Base-by-base conservation (phyloP, 805 yeast species). In the Candida boidinii region DNA sequence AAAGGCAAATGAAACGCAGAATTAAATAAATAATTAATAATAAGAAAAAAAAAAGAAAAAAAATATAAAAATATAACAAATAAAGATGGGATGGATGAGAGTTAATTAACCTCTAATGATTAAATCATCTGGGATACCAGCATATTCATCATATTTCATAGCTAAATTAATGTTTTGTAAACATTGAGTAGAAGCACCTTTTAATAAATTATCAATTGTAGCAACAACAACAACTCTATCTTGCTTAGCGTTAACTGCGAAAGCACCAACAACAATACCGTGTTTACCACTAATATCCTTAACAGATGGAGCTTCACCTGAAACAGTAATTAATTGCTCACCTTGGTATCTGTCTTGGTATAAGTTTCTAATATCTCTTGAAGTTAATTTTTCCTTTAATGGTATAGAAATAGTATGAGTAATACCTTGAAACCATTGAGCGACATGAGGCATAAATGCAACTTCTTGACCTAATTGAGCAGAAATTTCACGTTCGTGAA, bases 181-280 rank as follows among this genome's bases (percentile, higher is more conserved):
- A 64, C 97, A 90, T 64, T 92, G 99, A 13, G 99, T 92, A 29
- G 96, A 94, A 28, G 99, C 99, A 44, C 99, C 99, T 67, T 92
- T 92, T 53, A 92, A 71, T 53, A 92, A 68, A 58, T 92, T 92
- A 55, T 92, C 99, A 48, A 92, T 90, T 4, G 96, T 87, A 16
- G 96, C 95, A 34, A 90, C 92, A 34, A 92, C 68, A 17, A 92
- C 97, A 16, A 87, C 94, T 56, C 99, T 77, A 62, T 86, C 80
- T 53, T 82, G 84, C 35, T 77, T 76, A 17, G 88, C 75, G 55
- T 83, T 88, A 30, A 94, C 94, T 16, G 94, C 95, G 54, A 92
- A 94, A 0, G 95, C 98, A 39, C 99, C 98, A 42, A 92, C 73
- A 18, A 82, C 86, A 27, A 86, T 92, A 33, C 96, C 96, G 52